Conservation (phyloP, 2,329 filamentous ascomycete genomes). For the Penicillium crustosum region DNA sequence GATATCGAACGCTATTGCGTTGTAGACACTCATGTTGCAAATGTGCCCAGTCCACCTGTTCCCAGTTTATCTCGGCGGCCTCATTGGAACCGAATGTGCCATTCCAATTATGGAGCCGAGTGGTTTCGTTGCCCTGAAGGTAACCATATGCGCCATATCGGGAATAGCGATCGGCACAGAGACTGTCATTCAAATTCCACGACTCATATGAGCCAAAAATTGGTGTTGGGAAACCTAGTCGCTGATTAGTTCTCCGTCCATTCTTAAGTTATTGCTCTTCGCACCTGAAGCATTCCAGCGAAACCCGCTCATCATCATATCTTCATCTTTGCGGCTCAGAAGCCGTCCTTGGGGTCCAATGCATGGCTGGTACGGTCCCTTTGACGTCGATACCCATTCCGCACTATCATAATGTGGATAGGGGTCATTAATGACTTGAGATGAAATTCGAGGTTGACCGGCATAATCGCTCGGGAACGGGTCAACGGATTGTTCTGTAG, state of each 20-base stretch:
- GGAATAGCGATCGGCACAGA: slow-evolving; percentile 12
- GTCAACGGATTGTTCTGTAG: background rate
- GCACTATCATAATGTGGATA: slow-evolving; percentile 12
- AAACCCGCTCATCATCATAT: slow-evolving; percentile 12
- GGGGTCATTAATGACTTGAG: slow-evolving; percentile 8
- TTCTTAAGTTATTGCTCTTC: background rate
- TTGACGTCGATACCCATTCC: slow-evolving; percentile 3
- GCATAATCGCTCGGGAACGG: slow-evolving; percentile 6
- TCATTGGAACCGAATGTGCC: slow-evolving; percentile 3
- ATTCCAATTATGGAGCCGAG: background rate
- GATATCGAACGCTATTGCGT: slow-evolving; percentile 56
- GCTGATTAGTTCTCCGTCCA: background rate
- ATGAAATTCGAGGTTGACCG: background rate
- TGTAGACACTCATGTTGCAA: slow-evolving; percentile 66
- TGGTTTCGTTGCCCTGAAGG: background rate
- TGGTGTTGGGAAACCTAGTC: slow-evolving; percentile 9
- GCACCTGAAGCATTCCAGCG: slow-evolving; percentile 10
- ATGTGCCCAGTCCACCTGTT: slow-evolving; percentile 66
- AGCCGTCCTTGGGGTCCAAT: slow-evolving; percentile 6
- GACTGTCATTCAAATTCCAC: slow-evolving; percentile 11
- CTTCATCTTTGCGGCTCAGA: slow-evolving; percentile 3
- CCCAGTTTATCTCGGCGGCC: slow-evolving; percentile 50
- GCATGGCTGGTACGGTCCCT: slow-evolving; percentile 5
- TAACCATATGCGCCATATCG: slow-evolving; percentile 18
- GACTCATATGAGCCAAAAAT: slow-evolving; percentile 17